Evolutionary conservation across 2,329 filamentous ascomycete genomes (phyloP), one percentile per base, ranked within the genome.

Genomic region (Calonectria pseudoturangicola): DNA sequence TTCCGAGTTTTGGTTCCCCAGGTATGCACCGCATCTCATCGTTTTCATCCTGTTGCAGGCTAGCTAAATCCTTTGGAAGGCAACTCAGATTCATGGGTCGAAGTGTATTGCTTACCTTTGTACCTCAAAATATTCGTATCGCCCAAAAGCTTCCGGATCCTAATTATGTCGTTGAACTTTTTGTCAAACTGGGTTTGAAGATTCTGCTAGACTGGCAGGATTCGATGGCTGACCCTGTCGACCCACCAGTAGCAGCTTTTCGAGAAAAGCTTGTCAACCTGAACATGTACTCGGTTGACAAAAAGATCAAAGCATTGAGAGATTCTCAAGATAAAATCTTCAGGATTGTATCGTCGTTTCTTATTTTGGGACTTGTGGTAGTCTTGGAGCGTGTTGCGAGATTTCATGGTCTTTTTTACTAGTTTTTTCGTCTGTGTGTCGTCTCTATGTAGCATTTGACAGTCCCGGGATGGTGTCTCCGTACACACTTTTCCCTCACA

Each of bases 1-100:
- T 58, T 36, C 54, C 12, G 54, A 58, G 33, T 58, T 58, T 15
- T 58, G 54, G 54, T 58, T 58, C 33, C 54, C 54, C 12, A 58
- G 30, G 30, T 39, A 39, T 39, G 30, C 25, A 27, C 2, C 21
- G 3, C 12, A 15, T 36, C 12, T 10, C 10, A 7, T 16, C 12
- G 2, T 39, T 39, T 25, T 27, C 36, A 58, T 39, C 25, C 6
- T 15, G n/a, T 4, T 27, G n/a, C 33, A 36, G 5, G n/a, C 13
- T 54, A 3, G n/a, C 30, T 25, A n/a, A 48, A n/a, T 9, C 41
- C 8, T 27, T 15, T 9, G 54, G 15, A 39, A 39, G 54, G 15
- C 54, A 58, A 27, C 30, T 58, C 3, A 25, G 36, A 18, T 58
- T 58, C 54, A 18, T 58, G 13, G 54, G 54, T 10, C 54, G 54